Evolutionary conservation across 2,329 filamentous ascomycete species (phyloP).

Genomic region (Penicillium hordei): DNA sequence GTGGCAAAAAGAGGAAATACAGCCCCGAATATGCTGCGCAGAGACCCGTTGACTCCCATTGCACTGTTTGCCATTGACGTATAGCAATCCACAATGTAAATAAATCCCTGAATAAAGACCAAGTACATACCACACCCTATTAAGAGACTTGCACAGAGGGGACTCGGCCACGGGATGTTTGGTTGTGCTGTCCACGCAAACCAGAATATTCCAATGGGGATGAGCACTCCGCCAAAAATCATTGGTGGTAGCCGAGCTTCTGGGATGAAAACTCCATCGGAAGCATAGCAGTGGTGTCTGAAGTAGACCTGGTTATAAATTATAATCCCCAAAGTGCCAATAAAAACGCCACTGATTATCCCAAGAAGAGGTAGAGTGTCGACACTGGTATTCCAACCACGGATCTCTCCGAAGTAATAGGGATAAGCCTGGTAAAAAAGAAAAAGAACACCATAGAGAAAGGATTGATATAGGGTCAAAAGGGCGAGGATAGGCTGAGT

Average conservation of each 20-base stretch:
- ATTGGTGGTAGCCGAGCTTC: neutral
- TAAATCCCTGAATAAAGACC: neutral
- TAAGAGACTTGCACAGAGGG: neutral
- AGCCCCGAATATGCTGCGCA: neutral
- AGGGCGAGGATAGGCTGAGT: neutral
- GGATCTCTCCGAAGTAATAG: neutral
- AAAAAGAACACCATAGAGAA: neutral
- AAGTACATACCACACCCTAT: neutral
- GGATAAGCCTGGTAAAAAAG: neutral
- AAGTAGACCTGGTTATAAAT: neutral
- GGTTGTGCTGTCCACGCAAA: neutral
- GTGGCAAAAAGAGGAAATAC: neutral
- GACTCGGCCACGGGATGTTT: neutral
- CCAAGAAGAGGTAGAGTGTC: neutral
- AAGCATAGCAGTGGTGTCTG: neutral
- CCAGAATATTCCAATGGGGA: neutral
- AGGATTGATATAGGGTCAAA: neutral
- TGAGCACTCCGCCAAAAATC: neutral
- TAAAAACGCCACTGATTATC: neutral
- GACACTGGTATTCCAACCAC: neutral
- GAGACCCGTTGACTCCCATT: neutral
- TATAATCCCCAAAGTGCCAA: neutral
- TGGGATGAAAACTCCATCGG: neutral
- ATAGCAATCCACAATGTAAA: neutral
- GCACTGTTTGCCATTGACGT: neutral